Conservation (phyloP, 495 filamentous ascomycete species). For the Collariella sp. region DNA sequence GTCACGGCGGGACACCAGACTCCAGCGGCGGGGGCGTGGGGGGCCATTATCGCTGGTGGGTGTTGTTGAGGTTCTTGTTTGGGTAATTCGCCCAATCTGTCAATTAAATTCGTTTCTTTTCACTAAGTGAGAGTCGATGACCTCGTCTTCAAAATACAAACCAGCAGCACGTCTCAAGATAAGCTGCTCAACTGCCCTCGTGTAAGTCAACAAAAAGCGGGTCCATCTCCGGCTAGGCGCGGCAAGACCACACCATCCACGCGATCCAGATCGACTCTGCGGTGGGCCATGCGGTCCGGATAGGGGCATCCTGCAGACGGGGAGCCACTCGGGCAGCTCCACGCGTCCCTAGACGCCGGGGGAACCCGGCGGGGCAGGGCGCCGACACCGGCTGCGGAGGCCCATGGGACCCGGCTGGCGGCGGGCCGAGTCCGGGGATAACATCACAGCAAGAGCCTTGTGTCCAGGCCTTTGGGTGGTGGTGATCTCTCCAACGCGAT, state of each 20-base stretch:
- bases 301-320: background rate
- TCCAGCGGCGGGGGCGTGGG: slow-evolving; percentile 33
- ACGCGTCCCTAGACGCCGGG: background rate
- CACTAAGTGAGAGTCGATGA: no score
- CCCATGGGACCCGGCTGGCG: background rate
- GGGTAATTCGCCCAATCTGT: no score
- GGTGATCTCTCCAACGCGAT: background rate
- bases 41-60: background rate
- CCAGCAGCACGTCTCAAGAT: no score
- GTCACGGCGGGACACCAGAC: slow-evolving; percentile 41
- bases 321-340: background rate
- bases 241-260: background rate
- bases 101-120: no score
- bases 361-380: background rate
- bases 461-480: background rate
- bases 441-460: background rate
- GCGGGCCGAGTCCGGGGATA: background rate
- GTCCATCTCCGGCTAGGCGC: background rate
- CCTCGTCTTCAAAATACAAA: no score
- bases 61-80: background rate
- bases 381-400: slow-evolving; percentile 1
- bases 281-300: background rate
- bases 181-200: background rate
- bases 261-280: background rate
- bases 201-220: slow-evolving; percentile 1